Conservation (phyloP, 345 rosid species). For the Salix purpurea region DNA sequence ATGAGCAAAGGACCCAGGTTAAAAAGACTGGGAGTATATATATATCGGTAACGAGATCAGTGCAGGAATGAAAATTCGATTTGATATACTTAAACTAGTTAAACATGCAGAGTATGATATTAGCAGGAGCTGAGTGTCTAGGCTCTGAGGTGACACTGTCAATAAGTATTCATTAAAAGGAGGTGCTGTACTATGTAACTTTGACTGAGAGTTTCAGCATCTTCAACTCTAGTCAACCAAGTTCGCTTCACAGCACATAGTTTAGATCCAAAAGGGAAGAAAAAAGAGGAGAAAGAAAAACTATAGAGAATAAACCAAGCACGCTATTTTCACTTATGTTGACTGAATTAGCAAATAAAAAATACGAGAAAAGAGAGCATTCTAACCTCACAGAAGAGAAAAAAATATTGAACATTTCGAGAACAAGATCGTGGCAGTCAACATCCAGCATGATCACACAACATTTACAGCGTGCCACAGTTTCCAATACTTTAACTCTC, state of each 20-base stretch:
- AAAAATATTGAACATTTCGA: slow-evolving; percentile 67
- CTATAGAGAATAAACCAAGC: neutral
- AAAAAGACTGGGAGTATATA: too few relatives aligned
- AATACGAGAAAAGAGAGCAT: slow-evolving; percentile 3
- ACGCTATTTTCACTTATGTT: neutral
- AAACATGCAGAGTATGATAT: neutral
- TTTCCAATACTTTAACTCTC: slow-evolving; percentile 83
- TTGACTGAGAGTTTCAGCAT: neutral
- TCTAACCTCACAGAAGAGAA: slow-evolving; percentile 72
- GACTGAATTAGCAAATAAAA: neutral
- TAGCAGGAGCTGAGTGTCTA: neutral
- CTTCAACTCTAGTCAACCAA: neutral
- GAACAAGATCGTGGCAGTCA: slow-evolving; percentile 56
- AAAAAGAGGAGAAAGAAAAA: neutral
- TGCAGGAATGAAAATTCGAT: neutral
- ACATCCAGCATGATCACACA: slow-evolving; percentile 73
- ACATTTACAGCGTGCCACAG: slow-evolving; percentile 63
- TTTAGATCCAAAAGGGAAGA: neutral
- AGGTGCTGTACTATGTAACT: neutral
- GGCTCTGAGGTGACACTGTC: neutral
- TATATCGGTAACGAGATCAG: neutral
- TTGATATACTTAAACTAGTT: neutral
- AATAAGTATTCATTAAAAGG: neutral
- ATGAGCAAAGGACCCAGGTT: too few relatives aligned
- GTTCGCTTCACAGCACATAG: neutral